A percentile compares a stretch with the other conserved stretches of the same genome.
These are phyloP conservation scores for Myxozyma neglecta DNA, from an alignment of 805 yeast genomes.

Conservation along the genomic window DNA sequence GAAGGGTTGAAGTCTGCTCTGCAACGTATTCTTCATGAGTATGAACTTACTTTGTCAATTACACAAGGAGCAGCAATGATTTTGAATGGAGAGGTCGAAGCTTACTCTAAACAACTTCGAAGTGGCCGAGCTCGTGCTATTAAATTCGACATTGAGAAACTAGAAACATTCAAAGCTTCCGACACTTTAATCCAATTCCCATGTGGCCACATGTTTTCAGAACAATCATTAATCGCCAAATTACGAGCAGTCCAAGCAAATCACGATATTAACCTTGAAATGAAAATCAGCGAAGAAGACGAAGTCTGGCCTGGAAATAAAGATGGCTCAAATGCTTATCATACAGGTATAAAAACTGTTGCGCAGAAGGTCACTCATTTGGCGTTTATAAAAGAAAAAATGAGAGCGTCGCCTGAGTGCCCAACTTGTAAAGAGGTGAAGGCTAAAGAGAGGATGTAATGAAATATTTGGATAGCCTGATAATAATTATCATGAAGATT, in stretches of 20 bases:
- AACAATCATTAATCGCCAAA: constrained; percentile 10
- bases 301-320: constrained; percentile 18
- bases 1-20: constrained; percentile 65
- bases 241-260: neutral
- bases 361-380: constrained; percentile 29
- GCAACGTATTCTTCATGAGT: constrained; percentile 60
- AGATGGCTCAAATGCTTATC: constrained; percentile 3
- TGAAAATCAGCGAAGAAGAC: neutral
- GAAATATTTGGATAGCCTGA: neutral
- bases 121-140: constrained; percentile 28
- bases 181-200: constrained; percentile 23
- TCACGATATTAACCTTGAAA: neutral
- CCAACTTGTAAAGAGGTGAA: constrained; percentile 18
- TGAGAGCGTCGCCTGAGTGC: constrained; percentile 12
- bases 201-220: constrained; percentile 27
- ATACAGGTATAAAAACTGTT: constrained; percentile 13
- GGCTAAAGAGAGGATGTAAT: constrained; percentile 2
- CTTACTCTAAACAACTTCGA: constrained; percentile 25
- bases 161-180: constrained; percentile 18
- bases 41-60: constrained; percentile 46
- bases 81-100: constrained; percentile 17
- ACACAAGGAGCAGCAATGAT: constrained; percentile 23
- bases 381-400: constrained; percentile 26
- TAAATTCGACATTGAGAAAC: constrained; percentile 20
- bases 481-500: neutral